A percentile compares a stretch with the other conserved stretches of the same genome.
These are phyloP conservation scores for Fusarium virguliforme DNA, from an alignment of 2,329 filamentous ascomycete genomes.

Conservation along the genomic window DNA sequence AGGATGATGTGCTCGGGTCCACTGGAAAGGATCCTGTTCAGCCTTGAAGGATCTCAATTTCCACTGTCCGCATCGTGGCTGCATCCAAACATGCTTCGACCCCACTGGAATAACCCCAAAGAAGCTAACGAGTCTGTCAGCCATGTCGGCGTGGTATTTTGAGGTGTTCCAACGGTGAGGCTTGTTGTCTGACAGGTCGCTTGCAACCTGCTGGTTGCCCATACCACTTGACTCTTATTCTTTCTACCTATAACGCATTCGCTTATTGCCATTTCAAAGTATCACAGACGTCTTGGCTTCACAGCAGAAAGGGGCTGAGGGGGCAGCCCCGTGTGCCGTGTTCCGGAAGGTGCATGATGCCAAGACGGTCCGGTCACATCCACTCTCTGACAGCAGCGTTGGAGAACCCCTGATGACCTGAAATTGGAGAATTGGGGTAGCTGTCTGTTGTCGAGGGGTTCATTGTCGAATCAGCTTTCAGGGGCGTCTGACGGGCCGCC, in stretches of 20 bases:
- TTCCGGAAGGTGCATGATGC: not conserved
- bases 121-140: not conserved
- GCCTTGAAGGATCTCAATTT: not conserved
- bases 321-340: not conserved
- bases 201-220: not conserved
- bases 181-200: not conserved
- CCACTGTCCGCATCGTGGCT: not conserved
- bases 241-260: not conserved
- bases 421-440: not conserved
- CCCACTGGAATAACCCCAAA: not conserved
- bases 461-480: too few relatives aligned
- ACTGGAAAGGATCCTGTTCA: not conserved
- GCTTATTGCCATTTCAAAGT: not conserved
- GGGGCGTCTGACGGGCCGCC: too few relatives aligned
- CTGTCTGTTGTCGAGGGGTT: not conserved
- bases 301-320: not conserved
- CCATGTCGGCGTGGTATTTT: not conserved
- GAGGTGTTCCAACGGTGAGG: not conserved
- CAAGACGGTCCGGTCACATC: not conserved
- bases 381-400: not conserved
- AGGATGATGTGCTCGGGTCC: not conserved
- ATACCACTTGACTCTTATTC: too few relatives aligned
- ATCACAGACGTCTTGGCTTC: not conserved
- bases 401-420: not conserved
- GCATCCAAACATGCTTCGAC: not conserved